Evolutionary conservation across 495 filamentous ascomycete species (phyloP).

Genomic region (Penicillium silybi): DNA sequence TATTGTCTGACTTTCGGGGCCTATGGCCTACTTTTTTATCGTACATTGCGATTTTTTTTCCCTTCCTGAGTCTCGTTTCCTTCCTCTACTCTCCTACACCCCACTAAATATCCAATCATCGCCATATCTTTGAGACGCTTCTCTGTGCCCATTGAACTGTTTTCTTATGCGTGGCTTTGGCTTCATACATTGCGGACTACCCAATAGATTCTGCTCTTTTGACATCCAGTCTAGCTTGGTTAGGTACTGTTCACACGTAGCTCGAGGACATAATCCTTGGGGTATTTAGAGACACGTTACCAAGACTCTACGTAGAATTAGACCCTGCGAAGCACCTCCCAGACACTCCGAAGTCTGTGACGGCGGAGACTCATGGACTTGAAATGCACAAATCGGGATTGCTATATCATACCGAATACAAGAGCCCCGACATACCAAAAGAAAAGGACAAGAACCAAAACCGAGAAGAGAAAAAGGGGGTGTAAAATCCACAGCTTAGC

Average conservation of each 20-base stretch:
- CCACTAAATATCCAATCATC: slow-evolving; percentile 19
- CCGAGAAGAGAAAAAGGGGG: slow-evolving; percentile 6
- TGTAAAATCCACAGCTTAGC: slow-evolving; percentile 2
- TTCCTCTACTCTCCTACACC: slow-evolving; percentile 9
- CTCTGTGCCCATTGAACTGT: background rate
- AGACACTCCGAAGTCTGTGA: background rate
- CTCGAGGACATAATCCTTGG: background rate
- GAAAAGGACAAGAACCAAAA: slow-evolving; percentile 6
- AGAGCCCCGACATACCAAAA: slow-evolving; percentile 12
- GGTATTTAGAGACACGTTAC: background rate
- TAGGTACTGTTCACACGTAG: background rate
- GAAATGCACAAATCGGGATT: slow-evolving; percentile 17
- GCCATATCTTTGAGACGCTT: background rate
- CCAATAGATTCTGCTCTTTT: slow-evolving; percentile 21
- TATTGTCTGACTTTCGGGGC: slow-evolving; percentile 22
- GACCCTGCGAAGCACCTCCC: background rate
- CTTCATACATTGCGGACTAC: slow-evolving; percentile 14
- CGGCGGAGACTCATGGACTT: background rate
- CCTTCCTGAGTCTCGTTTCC: slow-evolving; percentile 6
- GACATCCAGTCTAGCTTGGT: background rate
- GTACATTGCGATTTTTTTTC: slow-evolving; percentile 17
- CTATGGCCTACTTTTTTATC: slow-evolving; percentile 18
- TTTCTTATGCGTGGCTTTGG: slow-evolving; percentile 7
- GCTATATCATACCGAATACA: slow-evolving; percentile 15
- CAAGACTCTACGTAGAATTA: background rate